Evolutionary conservation across 441 rosid species (phyloP).

Genomic region (Corymbia citriodora): DNA sequence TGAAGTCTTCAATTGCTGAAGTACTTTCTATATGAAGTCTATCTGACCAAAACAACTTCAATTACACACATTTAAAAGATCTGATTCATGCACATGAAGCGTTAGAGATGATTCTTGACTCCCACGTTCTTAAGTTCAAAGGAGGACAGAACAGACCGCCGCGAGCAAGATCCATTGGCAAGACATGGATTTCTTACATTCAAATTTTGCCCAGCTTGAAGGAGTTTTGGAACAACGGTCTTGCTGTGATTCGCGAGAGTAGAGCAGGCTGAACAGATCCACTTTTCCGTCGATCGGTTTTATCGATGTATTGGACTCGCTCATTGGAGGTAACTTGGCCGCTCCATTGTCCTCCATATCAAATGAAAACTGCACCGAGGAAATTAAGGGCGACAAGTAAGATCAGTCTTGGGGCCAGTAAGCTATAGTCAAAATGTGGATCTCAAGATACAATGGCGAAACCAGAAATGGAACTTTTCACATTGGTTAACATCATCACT

Average conservation of each 20-base stretch:
- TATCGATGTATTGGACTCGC: conserved; percentile 9
- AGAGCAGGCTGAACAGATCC: conserved; percentile 12
- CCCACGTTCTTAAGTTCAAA: background rate
- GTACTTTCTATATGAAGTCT: background rate
- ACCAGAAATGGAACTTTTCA: background rate
- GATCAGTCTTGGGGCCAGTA: background rate
- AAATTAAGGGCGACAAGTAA: background rate
- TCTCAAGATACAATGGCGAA: background rate
- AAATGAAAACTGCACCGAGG: conserved; percentile 32
- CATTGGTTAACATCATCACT: background rate
- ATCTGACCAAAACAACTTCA: background rate
- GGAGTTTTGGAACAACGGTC: conserved; percentile 10
- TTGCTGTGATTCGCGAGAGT: background rate
- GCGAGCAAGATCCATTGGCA: background rate
- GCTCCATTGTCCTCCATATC: conserved; percentile 37
- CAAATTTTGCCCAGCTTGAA: conserved; percentile 59
- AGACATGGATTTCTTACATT: conserved; percentile 28
- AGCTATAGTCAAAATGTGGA: background rate
- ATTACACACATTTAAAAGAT: background rate
- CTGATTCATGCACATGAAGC: background rate
- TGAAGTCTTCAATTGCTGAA: background rate
- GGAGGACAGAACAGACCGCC: background rate
- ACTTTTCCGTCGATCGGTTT: conserved; percentile 10
- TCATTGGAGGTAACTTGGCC: background rate
- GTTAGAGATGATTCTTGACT: background rate